A percentile compares a stretch with the other conserved stretches of the same genome.
Conservation (phyloP, 208 protist genomes). For the Naegleria lovaniensis region DNA sequence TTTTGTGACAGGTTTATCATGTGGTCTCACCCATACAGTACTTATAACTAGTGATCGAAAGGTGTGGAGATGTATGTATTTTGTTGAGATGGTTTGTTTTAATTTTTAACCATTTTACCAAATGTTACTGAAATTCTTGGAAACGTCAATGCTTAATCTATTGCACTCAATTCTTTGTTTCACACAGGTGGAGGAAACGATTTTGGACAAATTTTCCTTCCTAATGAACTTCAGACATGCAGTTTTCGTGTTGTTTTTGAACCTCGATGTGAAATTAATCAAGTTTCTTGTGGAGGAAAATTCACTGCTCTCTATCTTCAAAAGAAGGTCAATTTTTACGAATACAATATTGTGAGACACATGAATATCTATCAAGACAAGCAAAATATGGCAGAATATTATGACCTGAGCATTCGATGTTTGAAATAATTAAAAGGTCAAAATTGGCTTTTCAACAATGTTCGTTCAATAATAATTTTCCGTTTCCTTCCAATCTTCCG, state of each 20-base stretch:
- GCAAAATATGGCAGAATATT: not conserved
- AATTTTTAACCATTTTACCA: too few relatives aligned
- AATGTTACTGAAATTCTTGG: too few relatives aligned
- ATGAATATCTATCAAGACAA: not conserved
- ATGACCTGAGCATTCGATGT: not conserved
- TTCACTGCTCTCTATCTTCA: not conserved
- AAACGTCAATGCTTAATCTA: too few relatives aligned
- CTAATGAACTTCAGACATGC: not conserved
- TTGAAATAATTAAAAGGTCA: not conserved
- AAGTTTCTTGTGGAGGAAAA: not conserved
- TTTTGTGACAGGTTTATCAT: not conserved
- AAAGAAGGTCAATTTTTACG: not conserved
- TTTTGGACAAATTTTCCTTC: not conserved
- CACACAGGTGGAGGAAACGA: not conserved
- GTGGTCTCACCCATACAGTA: not conserved
- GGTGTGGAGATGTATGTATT: not conserved
- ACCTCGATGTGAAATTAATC: not conserved
- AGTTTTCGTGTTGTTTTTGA: not conserved
- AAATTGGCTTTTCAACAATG: too few relatives aligned
- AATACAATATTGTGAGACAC: not conserved
- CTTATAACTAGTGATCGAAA: not conserved
- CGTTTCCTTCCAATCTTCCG: too few relatives aligned
- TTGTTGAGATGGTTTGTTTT: too few relatives aligned
- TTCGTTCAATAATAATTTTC: too few relatives aligned
- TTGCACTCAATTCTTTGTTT: too few relatives aligned